phyloP scores from a whole-genome alignment of 2,329 filamentous ascomycete species.

The Herpotrichia juniperi region DNA sequence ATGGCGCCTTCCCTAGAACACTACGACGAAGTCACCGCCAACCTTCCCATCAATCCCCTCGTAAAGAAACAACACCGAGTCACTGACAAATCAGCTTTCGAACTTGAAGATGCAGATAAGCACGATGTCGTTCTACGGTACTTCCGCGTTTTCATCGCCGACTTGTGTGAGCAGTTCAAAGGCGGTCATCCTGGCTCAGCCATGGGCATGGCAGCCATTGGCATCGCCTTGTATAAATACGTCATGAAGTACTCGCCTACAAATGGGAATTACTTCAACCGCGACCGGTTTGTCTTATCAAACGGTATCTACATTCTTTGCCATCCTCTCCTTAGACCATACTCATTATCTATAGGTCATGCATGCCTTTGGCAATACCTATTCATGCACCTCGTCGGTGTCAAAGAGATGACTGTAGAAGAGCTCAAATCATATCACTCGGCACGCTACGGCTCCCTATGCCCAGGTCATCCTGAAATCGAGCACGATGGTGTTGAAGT shows the following conservation, averaged over 20 bases:
- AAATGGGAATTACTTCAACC: slow-evolving; percentile 64
- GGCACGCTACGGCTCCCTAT: slow-evolving; percentile 54
- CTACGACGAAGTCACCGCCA: no score
- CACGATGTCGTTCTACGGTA: slow-evolving; percentile 64
- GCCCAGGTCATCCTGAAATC: slow-evolving; percentile 63
- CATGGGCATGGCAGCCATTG: slow-evolving; percentile 68
- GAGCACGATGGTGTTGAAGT: slow-evolving; percentile 64
- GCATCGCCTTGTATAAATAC: slow-evolving; percentile 67
- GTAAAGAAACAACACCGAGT: no score
- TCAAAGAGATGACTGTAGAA: slow-evolving; percentile 61
- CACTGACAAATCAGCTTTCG: no score
- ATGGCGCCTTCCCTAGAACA: no score
- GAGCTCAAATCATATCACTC: slow-evolving; percentile 63
- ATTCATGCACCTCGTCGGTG: slow-evolving; percentile 60
- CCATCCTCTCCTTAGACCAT: not conserved
- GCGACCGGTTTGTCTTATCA: slow-evolving; percentile 67
- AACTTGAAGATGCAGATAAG: no score
- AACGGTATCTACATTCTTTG: slow-evolving; percentile 55
- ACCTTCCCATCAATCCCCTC: no score
- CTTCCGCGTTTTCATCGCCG: slow-evolving; percentile 68
- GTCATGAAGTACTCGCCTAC: slow-evolving; percentile 64
- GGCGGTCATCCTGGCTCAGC: slow-evolving; percentile 73
- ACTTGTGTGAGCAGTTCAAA: slow-evolving; percentile 72
- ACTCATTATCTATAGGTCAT: slow-evolving; percentile 46
- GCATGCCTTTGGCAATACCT: slow-evolving; percentile 61